Evolutionary conservation across 1,284 basidiomycete species (phyloP).

Genomic region (Sphaerobolus stellatus): DNA sequence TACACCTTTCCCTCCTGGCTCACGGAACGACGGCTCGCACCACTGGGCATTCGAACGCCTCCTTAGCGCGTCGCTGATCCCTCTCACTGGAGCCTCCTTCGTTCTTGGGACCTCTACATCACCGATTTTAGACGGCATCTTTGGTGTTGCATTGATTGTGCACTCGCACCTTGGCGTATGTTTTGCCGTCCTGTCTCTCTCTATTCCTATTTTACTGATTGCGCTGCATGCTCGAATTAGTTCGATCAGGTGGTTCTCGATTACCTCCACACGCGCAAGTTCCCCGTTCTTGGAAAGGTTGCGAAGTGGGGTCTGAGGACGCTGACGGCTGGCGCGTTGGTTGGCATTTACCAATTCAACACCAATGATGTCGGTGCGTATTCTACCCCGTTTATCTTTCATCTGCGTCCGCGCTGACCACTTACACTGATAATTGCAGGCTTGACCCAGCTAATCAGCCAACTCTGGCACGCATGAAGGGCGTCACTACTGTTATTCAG

Average conservation of each 20-base stretch:
- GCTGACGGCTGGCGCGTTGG: slow-evolving; percentile 80
- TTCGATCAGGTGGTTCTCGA: slow-evolving; percentile 78
- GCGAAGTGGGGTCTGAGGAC: slow-evolving; percentile 75
- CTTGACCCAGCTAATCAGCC: slow-evolving; percentile 68
- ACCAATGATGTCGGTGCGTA: slow-evolving; percentile 91
- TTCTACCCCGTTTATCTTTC: not conserved
- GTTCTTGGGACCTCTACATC: slow-evolving; percentile 68
- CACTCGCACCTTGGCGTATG: slow-evolving; percentile 93
- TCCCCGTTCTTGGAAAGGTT: slow-evolving; percentile 73
- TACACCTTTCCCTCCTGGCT: slow-evolving; percentile 81
- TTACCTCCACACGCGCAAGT: slow-evolving; percentile 94
- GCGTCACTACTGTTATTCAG: no score
- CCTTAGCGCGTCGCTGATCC: slow-evolving; percentile 84
- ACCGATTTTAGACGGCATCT: slow-evolving; percentile 85
- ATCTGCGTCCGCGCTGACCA: not conserved
- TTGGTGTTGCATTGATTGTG: slow-evolving; percentile 85
- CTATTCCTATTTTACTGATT: not conserved
- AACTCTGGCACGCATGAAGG: slow-evolving; percentile 66
- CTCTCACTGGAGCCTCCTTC: slow-evolving; percentile 82
- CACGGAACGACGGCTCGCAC: slow-evolving; percentile 85
- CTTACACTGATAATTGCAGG: slow-evolving; percentile 37
- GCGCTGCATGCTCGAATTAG: slow-evolving; percentile 36
- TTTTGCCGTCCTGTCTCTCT: slow-evolving; percentile 13
- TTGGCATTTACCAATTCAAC: slow-evolving; percentile 96
- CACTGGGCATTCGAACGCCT: slow-evolving; percentile 98